phyloP scores from a whole-genome alignment of 805 yeast genomes.

The Diddensiella caesifluorescens region DNA sequence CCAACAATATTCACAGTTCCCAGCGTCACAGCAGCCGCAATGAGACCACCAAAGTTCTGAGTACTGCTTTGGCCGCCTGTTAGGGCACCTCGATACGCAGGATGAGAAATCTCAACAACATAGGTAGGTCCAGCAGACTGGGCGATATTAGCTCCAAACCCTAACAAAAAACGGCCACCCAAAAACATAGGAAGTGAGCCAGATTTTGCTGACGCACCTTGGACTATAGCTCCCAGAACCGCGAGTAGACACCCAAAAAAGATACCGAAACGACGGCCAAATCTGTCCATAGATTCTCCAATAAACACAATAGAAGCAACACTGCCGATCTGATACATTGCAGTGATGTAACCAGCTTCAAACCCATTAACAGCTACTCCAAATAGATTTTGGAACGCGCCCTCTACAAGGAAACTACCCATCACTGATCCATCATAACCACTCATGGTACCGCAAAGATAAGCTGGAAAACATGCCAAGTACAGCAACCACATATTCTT shows the following conservation, averaged over 20 bases:
- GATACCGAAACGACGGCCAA: slow-evolving; percentile 17
- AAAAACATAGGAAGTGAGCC: slow-evolving; percentile 6
- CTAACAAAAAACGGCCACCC: slow-evolving; percentile 18
- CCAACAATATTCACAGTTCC: slow-evolving; percentile 8
- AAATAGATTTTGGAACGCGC: slow-evolving; percentile 10
- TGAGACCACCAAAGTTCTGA: slow-evolving; percentile 13
- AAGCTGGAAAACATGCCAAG: slow-evolving; percentile 1
- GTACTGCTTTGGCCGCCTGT: slow-evolving; percentile 12
- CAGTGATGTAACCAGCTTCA: slow-evolving; percentile 14
- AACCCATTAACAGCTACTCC: slow-evolving; percentile 11
- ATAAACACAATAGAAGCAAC: slow-evolving; percentile 11
- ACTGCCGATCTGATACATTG: slow-evolving; percentile 16
- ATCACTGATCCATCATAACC: slow-evolving; percentile 14
- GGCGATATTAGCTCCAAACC: slow-evolving; percentile 15
- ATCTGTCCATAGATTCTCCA: slow-evolving; percentile 14
- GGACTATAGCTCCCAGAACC: slow-evolving; percentile 11
- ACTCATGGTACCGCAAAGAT: slow-evolving; percentile 7
- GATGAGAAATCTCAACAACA: slow-evolving; percentile 19
- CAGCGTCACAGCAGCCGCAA: slow-evolving; percentile 7
- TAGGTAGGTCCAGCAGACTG: slow-evolving; percentile 17
- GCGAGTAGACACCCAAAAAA: slow-evolving; percentile 12
- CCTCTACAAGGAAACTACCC: slow-evolving; percentile 11
- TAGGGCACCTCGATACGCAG: slow-evolving; percentile 17
- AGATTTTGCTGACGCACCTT: slow-evolving; percentile 9
- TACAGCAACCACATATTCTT: slow-evolving; percentile 2